These are phyloP conservation scores for Pythium folliculosum DNA, from an alignment of 352 stramenopile genomes.

Conservation along the genomic window DNA sequence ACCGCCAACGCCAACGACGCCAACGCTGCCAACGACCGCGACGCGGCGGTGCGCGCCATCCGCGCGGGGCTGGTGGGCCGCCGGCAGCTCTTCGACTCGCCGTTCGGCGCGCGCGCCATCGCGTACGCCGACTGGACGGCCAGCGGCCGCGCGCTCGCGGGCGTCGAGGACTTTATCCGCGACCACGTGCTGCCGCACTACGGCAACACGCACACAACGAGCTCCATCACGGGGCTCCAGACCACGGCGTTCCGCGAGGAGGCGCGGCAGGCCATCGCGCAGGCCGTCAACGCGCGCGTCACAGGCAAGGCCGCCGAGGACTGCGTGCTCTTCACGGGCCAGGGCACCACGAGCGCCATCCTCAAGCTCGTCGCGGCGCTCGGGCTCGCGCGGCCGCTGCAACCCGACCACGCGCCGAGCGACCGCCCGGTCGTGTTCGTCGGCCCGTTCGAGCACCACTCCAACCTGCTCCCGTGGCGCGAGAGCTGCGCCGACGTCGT, in stretches of 20 bases:
- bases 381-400: slow-evolving; percentile 34
- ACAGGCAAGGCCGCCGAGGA: slow-evolving; percentile 83
- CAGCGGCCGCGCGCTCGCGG: slow-evolving; percentile 67
- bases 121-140: slow-evolving; percentile 93
- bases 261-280: slow-evolving; percentile 88
- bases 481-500: slow-evolving; percentile 81
- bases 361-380: slow-evolving; percentile 63
- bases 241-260: slow-evolving; percentile 92
- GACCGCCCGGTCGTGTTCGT: slow-evolving; percentile 81
- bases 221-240: slow-evolving; percentile 49
- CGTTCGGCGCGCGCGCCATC: slow-evolving; percentile 56
- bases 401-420: background rate
- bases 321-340: slow-evolving; percentile 93
- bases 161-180: slow-evolving; percentile 87
- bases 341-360: slow-evolving; percentile 72
- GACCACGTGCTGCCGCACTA: slow-evolving; percentile 88
- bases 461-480: slow-evolving; percentile 94
- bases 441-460: slow-evolving; percentile 95
- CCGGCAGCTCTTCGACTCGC: slow-evolving; percentile 36
- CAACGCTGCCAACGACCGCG: background rate
- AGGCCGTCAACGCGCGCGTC: slow-evolving; percentile 79
- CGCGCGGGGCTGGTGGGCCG: slow-evolving; percentile 32
- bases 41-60: slow-evolving; percentile 27
- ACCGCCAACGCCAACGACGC: slow-evolving; percentile 10
- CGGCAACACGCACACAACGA: slow-evolving; percentile 95